phyloP scores from a whole-genome alignment of 73 alveolate genomes.

The Paramecium primaurelia region DNA sequence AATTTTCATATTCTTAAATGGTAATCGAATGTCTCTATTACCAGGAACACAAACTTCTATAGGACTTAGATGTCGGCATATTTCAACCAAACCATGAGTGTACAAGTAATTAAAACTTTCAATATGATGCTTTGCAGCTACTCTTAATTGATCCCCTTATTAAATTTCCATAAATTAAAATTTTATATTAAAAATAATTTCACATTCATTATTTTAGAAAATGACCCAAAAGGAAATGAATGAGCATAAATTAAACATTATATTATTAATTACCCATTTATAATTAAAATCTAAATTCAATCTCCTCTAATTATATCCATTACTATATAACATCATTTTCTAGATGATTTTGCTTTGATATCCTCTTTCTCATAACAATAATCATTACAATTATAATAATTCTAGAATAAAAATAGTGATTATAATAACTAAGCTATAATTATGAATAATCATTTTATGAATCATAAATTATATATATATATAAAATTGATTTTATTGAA shows the following conservation, averaged over 20 bases:
- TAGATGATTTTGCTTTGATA: no score
- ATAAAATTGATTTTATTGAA: no score
- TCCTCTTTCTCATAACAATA: no score
- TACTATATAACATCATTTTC: no score
- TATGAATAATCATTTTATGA: no score
- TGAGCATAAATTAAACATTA: slow-evolving; percentile 11
- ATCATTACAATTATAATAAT: no score
- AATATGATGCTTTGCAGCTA: slow-evolving; percentile 76
- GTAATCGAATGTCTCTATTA: slow-evolving; percentile 65
- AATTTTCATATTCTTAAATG: slow-evolving; percentile 84
- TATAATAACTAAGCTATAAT: no score
- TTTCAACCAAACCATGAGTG: slow-evolving; percentile 81
- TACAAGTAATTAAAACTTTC: slow-evolving; percentile 94
- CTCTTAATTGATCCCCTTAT: slow-evolving; percentile 42
- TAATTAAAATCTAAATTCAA: slow-evolving; percentile 9
- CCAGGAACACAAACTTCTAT: slow-evolving; percentile 84
- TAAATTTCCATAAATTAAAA: slow-evolving; percentile 6
- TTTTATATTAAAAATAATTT: background rate
- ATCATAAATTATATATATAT: no score
- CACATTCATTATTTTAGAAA: background rate
- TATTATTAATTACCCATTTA: background rate
- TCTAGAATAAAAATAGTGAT: no score
- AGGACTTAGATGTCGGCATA: slow-evolving; percentile 87
- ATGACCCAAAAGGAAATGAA: slow-evolving; percentile 28
- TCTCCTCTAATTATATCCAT: background rate